Conservation (phyloP, 306 rosid species). For the Dalbergia cochinchinensis region DNA sequence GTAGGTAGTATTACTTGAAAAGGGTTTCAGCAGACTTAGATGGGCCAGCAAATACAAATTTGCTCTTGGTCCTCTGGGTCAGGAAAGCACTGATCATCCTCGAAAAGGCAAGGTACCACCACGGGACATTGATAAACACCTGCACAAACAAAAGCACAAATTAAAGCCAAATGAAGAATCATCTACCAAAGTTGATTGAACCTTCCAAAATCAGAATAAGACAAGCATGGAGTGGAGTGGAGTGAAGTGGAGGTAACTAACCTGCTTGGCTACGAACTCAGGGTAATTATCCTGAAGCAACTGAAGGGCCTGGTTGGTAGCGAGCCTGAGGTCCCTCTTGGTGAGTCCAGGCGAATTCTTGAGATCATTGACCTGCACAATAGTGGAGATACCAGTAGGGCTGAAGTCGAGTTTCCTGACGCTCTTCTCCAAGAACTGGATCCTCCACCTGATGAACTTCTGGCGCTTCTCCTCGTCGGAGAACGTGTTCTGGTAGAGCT, state of each 20-base stretch:
- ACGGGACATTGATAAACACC: conserved; percentile 93
- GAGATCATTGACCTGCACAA: conserved; percentile 83
- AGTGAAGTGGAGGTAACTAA: not conserved
- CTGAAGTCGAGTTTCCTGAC: conserved; percentile 66
- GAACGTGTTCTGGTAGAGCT: conserved; percentile 72
- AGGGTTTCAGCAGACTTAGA: conserved; percentile 84
- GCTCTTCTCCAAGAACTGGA: conserved; percentile 81
- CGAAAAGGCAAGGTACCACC: conserved; percentile 92
- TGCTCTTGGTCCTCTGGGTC: conserved; percentile 94
- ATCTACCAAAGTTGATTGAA: not conserved
- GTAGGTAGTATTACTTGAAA: conserved; percentile 56
- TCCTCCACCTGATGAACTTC: conserved; percentile 86
- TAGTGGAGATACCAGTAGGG: conserved; percentile 63
- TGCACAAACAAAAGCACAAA: conserved; percentile 33
- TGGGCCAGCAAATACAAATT: conserved; percentile 88
- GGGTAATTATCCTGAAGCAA: conserved; percentile 94
- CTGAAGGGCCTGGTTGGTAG: conserved; percentile 82
- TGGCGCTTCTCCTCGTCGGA: conserved; percentile 80
- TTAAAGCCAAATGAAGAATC: not conserved
- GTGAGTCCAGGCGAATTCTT: conserved; percentile 79
- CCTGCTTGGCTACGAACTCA: conserved; percentile 89
- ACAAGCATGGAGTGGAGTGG: not conserved
- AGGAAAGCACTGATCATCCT: conserved; percentile 78
- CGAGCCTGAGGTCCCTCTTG: conserved; percentile 77
- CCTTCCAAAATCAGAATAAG: not conserved